phyloP scores from a whole-genome alignment of 164 flowering plant species.

The Vitis rupestris region DNA sequence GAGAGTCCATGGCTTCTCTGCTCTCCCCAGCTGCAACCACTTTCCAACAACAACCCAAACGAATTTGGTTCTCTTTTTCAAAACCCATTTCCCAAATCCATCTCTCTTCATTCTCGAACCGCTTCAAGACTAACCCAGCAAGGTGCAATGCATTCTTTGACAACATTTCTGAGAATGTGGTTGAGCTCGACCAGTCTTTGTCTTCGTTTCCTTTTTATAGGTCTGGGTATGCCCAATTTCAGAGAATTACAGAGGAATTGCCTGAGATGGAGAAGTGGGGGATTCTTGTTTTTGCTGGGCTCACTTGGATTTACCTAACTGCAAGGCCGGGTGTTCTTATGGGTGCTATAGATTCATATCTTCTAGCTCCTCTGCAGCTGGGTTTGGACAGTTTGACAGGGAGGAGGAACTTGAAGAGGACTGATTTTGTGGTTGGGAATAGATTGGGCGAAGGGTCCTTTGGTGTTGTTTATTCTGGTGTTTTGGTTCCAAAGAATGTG shows the following conservation, averaged over 20 bases:
- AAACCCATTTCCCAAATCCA: slow-evolving; percentile 21
- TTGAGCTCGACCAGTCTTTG: slow-evolving; percentile 28
- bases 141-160: slow-evolving; percentile 49
- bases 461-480: slow-evolving; percentile 88
- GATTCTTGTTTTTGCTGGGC: slow-evolving; percentile 49
- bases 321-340: slow-evolving; percentile 94
- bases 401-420: slow-evolving; percentile 62
- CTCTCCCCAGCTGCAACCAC: slow-evolving; percentile 44
- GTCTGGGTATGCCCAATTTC: slow-evolving; percentile 50
- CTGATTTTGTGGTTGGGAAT: slow-evolving; percentile 69
- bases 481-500: slow-evolving; percentile 69
- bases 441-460: slow-evolving; percentile 91
- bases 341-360: slow-evolving; percentile 89
- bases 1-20: slow-evolving; percentile 56
- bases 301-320: slow-evolving; percentile 84
- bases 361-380: slow-evolving; percentile 80
- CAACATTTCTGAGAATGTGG: slow-evolving; percentile 33
- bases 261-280: slow-evolving; percentile 74
- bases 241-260: slow-evolving; percentile 39
- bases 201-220: slow-evolving; percentile 42
- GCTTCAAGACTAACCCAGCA: slow-evolving; percentile 16
- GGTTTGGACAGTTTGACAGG: slow-evolving; percentile 67
- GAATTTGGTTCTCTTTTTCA: slow-evolving; percentile 15
- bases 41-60: slow-evolving; percentile 30
- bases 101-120: slow-evolving; percentile 12